Evolutionary conservation across 2,329 filamentous ascomycete genomes (phyloP), one percentile per base, ranked within the genome.

Genomic region (Laburnicola sp.): DNA sequence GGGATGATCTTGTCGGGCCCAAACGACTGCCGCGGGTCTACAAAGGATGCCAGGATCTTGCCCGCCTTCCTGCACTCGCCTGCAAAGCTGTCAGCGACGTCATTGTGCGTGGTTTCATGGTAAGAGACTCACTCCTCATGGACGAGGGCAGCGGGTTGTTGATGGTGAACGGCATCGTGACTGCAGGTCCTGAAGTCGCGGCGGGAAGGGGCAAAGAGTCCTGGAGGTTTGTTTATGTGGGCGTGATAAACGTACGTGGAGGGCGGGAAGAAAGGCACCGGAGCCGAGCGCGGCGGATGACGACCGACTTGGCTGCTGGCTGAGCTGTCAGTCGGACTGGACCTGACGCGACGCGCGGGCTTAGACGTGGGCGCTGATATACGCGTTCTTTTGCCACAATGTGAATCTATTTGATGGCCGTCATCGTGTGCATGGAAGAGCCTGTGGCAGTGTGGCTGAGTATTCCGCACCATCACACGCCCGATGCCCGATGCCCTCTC

Each of bases 1-100:
- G 94, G 94, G 64, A 99, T 99, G 71, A 99, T 86, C 75, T 97
- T 97, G 75, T 97, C 94, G 49, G 94, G 93, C 4, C 93, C 91
- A 73, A 97, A 96, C 21, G 93, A 79, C 78, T 97, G 93, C 69
- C 86, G 84, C 21, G 94, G 94, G 71, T 97, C 94, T 71, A 97
- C 84, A 73, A 99, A 99, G 9, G 92, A 96, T 39, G 89, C 84
- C 63, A 99, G 83, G 68, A 97, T 97, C 80, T 96, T 96, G 70
- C 89, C 89, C 71, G 91, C 94, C 77, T 99, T 99, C 75, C 88
- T 94, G 78, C 94, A 97, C 79, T 99, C 94, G 79, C 91, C 93
- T 97, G 75, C 62, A 51, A 42, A 62, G 51, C 49, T 60, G 65
- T 71, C 54, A 72, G 74, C 68, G 59, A 66, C 61, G 64, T 66